phyloP scores from a whole-genome alignment of 495 filamentous ascomycete genomes.

The Aspergillus sparsus region DNA sequence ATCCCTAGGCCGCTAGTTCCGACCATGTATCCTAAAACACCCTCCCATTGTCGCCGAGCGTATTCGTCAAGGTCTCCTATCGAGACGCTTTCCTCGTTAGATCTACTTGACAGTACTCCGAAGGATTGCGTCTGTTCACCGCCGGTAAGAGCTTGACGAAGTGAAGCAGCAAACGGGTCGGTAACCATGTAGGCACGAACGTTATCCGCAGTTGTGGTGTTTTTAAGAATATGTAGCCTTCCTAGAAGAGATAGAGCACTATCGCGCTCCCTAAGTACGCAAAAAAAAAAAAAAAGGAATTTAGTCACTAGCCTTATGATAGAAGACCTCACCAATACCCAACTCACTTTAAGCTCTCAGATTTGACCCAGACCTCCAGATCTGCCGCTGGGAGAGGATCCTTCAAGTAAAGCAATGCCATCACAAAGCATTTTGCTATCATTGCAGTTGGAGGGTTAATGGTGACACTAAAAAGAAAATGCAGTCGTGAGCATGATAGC shows the following conservation, averaged over 20 bases:
- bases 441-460: constrained; percentile 4
- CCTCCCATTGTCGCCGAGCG: constrained; percentile 88
- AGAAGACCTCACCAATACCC: neutral
- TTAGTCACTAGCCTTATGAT: neutral
- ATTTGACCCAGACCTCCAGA: constrained; percentile 80
- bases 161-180: constrained; percentile 70
- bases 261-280: constrained; percentile 64
- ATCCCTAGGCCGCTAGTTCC: constrained; percentile 59
- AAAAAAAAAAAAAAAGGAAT: neutral
- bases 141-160: constrained; percentile 83
- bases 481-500: constrained; percentile 4
- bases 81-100: constrained; percentile 58
- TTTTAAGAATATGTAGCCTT: constrained; percentile 76
- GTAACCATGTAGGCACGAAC: constrained; percentile 69
- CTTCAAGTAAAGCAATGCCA: constrained; percentile 87
- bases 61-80: constrained; percentile 79
- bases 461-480: constrained; percentile 6
- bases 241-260: constrained; percentile 78
- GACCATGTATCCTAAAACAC: constrained; percentile 93
- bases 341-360: constrained; percentile 65
- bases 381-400: constrained; percentile 70
- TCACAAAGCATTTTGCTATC: constrained; percentile 90
- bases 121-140: constrained; percentile 84
- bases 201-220: constrained; percentile 56
- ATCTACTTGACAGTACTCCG: constrained; percentile 72